A percentile compares a stretch with the other conserved stretches of the same genome.
phyloP scores from a whole-genome alignment of 768 basidiomycete species.

The Cytidiella melzeri region DNA sequence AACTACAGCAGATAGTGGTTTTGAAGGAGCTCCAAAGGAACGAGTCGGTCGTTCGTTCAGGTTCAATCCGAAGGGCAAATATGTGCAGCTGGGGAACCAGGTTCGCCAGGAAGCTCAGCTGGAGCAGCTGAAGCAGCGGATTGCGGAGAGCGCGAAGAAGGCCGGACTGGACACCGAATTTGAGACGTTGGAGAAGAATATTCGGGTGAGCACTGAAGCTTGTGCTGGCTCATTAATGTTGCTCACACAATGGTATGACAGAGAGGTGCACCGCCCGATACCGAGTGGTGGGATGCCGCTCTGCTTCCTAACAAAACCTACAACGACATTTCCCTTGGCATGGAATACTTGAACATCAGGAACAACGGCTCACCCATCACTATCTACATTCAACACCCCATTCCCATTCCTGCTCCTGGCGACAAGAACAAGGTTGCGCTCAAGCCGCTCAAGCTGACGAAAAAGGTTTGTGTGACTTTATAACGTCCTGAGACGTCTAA shows the following conservation, averaged over 20 bases:
- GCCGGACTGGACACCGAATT: constrained; percentile 93
- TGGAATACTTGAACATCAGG: constrained; percentile 57
- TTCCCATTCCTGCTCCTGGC: constrained; percentile 86
- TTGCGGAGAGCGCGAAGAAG: constrained; percentile 88
- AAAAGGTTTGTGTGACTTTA: constrained; percentile 49
- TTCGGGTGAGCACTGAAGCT: constrained; percentile 52
- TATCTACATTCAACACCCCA: constrained; percentile 93
- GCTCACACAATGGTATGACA: constrained; percentile 24
- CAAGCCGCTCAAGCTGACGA: constrained; percentile 88
- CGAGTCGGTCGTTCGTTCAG: constrained; percentile 64
- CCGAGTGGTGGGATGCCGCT: constrained; percentile 97
- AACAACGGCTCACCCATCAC: constrained; percentile 72
- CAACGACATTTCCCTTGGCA: constrained; percentile 58
- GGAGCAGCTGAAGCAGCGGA: constrained; percentile 87
- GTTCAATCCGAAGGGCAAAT: constrained; percentile 93
- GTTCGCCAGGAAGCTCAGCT: constrained; percentile 71
- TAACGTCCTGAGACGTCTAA: neutral
- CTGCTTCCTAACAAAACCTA: constrained; percentile 79
- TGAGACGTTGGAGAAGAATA: constrained; percentile 83
- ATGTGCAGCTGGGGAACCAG: constrained; percentile 66
- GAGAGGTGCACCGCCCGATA: constrained; percentile 81
- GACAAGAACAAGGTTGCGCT: constrained; percentile 76
- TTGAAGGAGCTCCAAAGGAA: constrained; percentile 71
- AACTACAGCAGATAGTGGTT: constrained; percentile 48
- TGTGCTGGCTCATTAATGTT: neutral